phyloP scores from a whole-genome alignment of 1,284 basidiomycete genomes.

The Trichosporon faecale region DNA sequence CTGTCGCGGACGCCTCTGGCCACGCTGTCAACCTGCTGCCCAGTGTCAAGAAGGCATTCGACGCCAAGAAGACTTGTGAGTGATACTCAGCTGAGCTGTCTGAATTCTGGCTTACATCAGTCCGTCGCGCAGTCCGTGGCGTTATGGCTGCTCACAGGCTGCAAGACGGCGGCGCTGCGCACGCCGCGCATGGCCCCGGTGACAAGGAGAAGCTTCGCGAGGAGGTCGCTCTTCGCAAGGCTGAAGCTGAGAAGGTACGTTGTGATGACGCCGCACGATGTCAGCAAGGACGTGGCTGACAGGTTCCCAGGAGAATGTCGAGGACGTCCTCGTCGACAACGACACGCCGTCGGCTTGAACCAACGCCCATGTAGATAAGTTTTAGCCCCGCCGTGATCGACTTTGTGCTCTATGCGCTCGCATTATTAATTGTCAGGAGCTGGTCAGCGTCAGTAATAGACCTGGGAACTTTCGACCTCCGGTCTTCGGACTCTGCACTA shows the following conservation, averaged over 20 bases:
- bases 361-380: background rate
- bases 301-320: slow-evolving; percentile 38
- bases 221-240: slow-evolving; percentile 68
- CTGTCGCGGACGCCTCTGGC: slow-evolving; percentile 63
- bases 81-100: slow-evolving; percentile 21
- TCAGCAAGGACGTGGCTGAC: background rate
- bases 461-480: background rate
- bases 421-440: background rate
- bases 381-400: background rate
- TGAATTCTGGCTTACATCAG: slow-evolving; percentile 50
- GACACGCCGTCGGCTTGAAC: slow-evolving; percentile 7
- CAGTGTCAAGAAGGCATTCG: slow-evolving; percentile 80
- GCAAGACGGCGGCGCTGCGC: slow-evolving; percentile 48
- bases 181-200: slow-evolving; percentile 56
- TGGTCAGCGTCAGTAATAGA: background rate
- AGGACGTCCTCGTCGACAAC: slow-evolving; percentile 27
- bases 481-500: background rate
- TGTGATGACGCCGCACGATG: background rate
- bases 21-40: slow-evolving; percentile 77
- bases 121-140: slow-evolving; percentile 79
- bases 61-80: slow-evolving; percentile 80
- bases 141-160: slow-evolving; percentile 81
- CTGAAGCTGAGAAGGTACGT: slow-evolving; percentile 69
- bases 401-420: background rate
- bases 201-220: slow-evolving; percentile 59